Evolutionary conservation across 1,284 basidiomycete genomes (phyloP).

Genomic region (Wallemia hederae): DNA sequence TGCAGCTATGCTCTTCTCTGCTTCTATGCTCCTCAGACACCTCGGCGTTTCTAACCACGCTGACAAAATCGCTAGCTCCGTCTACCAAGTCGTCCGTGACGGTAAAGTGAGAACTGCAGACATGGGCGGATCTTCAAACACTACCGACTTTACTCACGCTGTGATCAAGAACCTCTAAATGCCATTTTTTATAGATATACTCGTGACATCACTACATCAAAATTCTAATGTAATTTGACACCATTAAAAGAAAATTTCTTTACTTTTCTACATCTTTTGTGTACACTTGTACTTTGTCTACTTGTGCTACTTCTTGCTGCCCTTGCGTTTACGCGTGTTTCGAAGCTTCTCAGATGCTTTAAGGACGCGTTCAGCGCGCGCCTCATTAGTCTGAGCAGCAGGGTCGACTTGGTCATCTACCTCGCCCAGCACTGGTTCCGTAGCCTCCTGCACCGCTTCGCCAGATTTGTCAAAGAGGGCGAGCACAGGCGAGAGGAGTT

Average conservation of each 20-base stretch:
- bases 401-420: neutral
- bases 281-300: neutral
- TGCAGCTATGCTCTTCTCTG: conserved; percentile 84
- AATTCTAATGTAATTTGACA: neutral
- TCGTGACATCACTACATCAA: neutral
- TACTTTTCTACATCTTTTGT: no score
- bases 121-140: conserved; percentile 69
- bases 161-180: conserved; percentile 29
- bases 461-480: neutral
- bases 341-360: neutral
- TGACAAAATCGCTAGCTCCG: conserved; percentile 73
- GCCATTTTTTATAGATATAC: neutral
- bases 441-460: neutral
- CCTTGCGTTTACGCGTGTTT: neutral
- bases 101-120: conserved; percentile 79
- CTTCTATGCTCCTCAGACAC: conserved; percentile 97
- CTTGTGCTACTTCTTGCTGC: neutral
- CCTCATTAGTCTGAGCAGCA: no score
- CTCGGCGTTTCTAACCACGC: conserved; percentile 83
- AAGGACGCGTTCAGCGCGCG: no score
- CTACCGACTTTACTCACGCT: conserved; percentile 70
- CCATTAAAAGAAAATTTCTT: neutral
- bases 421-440: neutral
- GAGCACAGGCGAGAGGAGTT: neutral
- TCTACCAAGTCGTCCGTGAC: conserved; percentile 72